Evolutionary conservation across 1,139 yeast genomes (phyloP), one percentile per base, ranked within the genome.

Genomic region (Candida sp.): DNA sequence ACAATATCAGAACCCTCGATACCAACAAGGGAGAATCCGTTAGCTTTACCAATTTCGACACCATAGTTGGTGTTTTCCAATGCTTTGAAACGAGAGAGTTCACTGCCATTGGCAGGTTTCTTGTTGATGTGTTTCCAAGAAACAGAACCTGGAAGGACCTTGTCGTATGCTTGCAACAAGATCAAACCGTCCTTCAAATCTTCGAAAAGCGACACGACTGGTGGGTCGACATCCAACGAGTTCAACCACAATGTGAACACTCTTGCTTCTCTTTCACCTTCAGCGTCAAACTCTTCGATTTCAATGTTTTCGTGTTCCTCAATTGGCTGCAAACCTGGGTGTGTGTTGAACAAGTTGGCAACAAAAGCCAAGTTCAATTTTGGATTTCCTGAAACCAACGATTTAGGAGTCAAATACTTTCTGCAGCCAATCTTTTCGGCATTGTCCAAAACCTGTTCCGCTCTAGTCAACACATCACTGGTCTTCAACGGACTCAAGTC

Each of bases 231-330:
- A 62, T 96, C 98, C 63, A 94, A 81, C 1, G 98, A 91, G 72
- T 94, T 94, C 66, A 94, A 84, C 99, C 99, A 94, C 62, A 94
- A 78, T 9, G 99, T 96, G 73, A 94, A 94, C 4, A 94, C 99
- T 68, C 99, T 85, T 1, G 99, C 99, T 75, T 94, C 99, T 75
- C 99, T 88, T 75, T 94, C 99, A 56, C 99, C 99, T 74, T 96
- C 99, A 17, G 99, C 99, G 68, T 94, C 99, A 64, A 96, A 94
- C 60, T 92, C 99, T 68, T 88, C 94, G 61, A 93, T 90, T 64
- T 88, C 96, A 30, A 90, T 88, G 63, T 86, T 88, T 68, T 94
- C 99, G 54, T 80, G 84, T 70, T 94, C 99, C 65, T 91, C 96
- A 58, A 94, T 84, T 55, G 99, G 98, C 56, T 92, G 98, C 62